These are phyloP conservation scores for Paracamarosporium sp. DNA, from an alignment of 2,329 filamentous ascomycete genomes.

Conservation along the genomic window DNA sequence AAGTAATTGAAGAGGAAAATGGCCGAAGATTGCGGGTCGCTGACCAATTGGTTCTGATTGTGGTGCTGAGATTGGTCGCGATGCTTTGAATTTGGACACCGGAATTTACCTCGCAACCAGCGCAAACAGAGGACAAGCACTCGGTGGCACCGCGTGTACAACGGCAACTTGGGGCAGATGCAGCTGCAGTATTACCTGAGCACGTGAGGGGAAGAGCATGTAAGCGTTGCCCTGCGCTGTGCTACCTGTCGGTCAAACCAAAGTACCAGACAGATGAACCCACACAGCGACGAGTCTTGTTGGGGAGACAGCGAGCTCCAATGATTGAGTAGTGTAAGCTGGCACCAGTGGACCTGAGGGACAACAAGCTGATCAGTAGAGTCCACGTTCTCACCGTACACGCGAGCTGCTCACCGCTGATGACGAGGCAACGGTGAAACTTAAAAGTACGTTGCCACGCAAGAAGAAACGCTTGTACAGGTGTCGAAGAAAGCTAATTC, in stretches of 20 bases:
- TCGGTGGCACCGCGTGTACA: conserved; percentile 2
- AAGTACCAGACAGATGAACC: neutral
- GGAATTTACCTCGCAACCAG: neutral
- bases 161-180: neutral
- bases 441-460: neutral
- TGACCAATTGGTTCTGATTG: neutral
- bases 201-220: conserved; percentile 9
- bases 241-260: neutral
- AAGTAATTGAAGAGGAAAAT: neutral
- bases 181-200: conserved; percentile 8
- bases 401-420: conserved; percentile 3
- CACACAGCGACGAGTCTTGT: neutral
- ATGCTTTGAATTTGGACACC: neutral
- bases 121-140: conserved; percentile 2
- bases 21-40: neutral
- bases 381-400: neutral
- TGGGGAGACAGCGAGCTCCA: neutral
- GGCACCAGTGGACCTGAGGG: neutral
- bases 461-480: neutral
- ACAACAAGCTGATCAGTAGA: conserved; percentile 1
- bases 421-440: neutral
- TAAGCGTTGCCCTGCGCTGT: neutral
- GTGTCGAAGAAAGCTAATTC: neutral
- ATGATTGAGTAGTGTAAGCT: conserved; percentile 1
- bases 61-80: neutral